phyloP scores from a whole-genome alignment of 805 yeast genomes.

The Myxozyma melibiosi region DNA sequence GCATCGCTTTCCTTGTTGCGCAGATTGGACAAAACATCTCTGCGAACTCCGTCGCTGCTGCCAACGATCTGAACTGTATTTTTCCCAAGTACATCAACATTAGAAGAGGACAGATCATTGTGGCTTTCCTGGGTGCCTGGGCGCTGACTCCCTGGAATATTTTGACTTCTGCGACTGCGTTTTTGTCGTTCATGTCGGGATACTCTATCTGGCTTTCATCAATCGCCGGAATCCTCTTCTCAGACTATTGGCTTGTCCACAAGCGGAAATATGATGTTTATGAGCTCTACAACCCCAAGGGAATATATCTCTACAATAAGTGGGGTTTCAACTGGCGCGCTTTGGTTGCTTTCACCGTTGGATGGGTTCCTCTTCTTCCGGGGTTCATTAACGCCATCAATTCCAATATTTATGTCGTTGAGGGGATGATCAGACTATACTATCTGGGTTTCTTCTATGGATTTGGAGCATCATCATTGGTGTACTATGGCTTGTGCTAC shows the following conservation, averaged over 20 bases:
- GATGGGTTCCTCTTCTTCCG: conserved; percentile 42
- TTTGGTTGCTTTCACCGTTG: conserved; percentile 44
- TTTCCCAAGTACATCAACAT: conserved; percentile 52
- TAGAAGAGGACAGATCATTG: conserved; percentile 60
- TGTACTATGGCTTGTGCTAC: conserved; percentile 16
- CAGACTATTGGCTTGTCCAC: conserved; percentile 46
- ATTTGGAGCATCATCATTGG: conserved; percentile 21
- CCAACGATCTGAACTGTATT: no score
- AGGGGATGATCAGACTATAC: conserved; percentile 65
- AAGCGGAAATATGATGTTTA: conserved; percentile 46
- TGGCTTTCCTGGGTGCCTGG: conserved; percentile 43
- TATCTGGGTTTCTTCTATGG: conserved; percentile 43
- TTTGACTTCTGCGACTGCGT: conserved; percentile 65
- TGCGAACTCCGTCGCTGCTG: conserved; percentile 48
- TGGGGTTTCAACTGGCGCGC: conserved; percentile 50
- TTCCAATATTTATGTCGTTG: conserved; percentile 52
- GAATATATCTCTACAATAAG: conserved; percentile 48
- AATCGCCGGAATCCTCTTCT: conserved; percentile 71
- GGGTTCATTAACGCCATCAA: conserved; percentile 36
- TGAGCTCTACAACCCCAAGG: conserved; percentile 45
- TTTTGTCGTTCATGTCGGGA: conserved; percentile 77
- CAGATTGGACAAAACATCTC: conserved; percentile 74
- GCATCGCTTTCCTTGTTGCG: conserved; percentile 57
- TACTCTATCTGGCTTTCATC: conserved; percentile 80
- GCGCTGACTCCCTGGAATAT: conserved; percentile 81